Evolutionary conservation across 2,329 filamentous ascomycete species (phyloP), one percentile per base, ranked within the genome.

Genomic region (Talaromyces marneffei): DNA sequence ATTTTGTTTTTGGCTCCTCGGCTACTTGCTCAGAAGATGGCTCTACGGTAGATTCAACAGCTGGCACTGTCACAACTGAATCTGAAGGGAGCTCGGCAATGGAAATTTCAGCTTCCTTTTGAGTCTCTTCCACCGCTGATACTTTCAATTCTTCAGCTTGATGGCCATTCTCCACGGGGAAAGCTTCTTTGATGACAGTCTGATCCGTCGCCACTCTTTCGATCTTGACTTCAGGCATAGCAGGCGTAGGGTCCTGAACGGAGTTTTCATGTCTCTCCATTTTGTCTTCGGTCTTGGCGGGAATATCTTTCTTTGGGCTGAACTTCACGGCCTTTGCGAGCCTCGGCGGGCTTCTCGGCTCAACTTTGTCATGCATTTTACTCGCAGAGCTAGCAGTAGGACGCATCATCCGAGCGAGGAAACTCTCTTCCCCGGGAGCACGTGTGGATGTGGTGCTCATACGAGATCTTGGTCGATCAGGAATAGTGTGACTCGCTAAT

Each of bases 371-470:
- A 55, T 80, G 78, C 14, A 72, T 69, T 65, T 82, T 82, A 65
- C 72, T 79, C 8, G 79, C 78, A 56, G 79, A 81, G 64, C 78
- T 80, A 33, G 78, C 76, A 12, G 79, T 82, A 23, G 79, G 79
- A 4, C 79, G 75, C 77, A 81, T 82, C 78, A 82, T 80, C 58
- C 79, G 72, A 14, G 79, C 79, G 35, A 82, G 68, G 65, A 81
- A 82, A 0, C 77, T 70, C 33, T 80, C 78, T 61, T 79, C 77
- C 4, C 44, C 56, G 10, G 77, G 70, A 44, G 77, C 70, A 7
- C 74, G 72, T 59, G 72, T 77, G 23, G 73, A 61, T 16, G 66
- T 67, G 53, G 72, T 74, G 66, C 77, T 79, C 23, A 68, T 64
- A 23, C 78, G 75, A 23, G 78, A 78, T 52, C 71, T 72, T 7